Evolutionary conservation across 1,139 yeast genomes (phyloP).

Genomic region (Lodderomyces parapsilosis): DNA sequence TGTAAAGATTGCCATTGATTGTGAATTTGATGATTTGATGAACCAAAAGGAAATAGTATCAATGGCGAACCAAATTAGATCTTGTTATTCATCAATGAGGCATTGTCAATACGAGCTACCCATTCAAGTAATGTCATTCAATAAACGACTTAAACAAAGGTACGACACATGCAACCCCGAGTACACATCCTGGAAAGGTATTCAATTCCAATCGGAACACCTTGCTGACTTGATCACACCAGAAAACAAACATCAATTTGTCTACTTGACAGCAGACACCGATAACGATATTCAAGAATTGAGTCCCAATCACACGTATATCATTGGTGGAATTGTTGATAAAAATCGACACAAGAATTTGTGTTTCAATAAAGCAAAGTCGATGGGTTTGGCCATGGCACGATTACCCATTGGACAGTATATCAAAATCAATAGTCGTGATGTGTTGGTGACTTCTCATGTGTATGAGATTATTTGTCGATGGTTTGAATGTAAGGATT

Average conservation of each 20-base stretch:
- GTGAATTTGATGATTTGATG: conserved; percentile 91
- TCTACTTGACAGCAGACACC: conserved; percentile 87
- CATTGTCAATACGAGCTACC: conserved; percentile 60
- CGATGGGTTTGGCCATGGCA: conserved; percentile 68
- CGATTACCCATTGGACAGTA: conserved; percentile 86
- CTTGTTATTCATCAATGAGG: conserved; percentile 78
- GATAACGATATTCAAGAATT: conserved; percentile 61
- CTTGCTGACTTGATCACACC: conserved; percentile 35
- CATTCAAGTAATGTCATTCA: conserved; percentile 63
- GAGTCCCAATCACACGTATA: conserved; percentile 70
- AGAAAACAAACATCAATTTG: conserved; percentile 37
- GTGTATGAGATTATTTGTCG: conserved; percentile 83
- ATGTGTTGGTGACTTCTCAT: conserved; percentile 90
- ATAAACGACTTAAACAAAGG: conserved; percentile 62
- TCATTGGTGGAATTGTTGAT: conserved; percentile 95
- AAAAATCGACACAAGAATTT: conserved; percentile 85
- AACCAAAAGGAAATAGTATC: conserved; percentile 74
- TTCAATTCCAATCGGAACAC: conserved; percentile 52
- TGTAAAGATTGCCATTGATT: conserved; percentile 68
- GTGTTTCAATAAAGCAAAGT: conserved; percentile 79
- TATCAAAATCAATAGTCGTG: conserved; percentile 79
- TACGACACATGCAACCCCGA: conserved; percentile 64
- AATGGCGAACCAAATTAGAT: conserved; percentile 73
- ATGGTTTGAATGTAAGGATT: conserved; percentile 74
- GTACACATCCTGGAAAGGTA: conserved; percentile 64